phyloP scores from a whole-genome alignment of 75 land plant species.

The Pinus albicaulis region DNA sequence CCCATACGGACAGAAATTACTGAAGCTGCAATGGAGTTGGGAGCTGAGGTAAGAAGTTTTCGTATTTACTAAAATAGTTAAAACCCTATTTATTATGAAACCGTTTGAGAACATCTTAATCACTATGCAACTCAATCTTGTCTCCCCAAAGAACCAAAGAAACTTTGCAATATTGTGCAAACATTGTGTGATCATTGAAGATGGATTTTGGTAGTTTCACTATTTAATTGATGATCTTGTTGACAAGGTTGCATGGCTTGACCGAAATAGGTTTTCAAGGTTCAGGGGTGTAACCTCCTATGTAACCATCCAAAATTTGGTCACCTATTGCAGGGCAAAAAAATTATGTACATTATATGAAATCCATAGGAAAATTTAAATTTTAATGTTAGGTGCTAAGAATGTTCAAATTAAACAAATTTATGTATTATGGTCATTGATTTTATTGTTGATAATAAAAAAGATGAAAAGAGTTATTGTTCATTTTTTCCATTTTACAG shows the following conservation, averaged over 20 bases:
- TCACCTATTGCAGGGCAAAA: background rate
- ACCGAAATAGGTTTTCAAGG: background rate
- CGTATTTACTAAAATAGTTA: background rate
- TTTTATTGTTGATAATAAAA: background rate
- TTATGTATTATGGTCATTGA: slow-evolving; percentile 3
- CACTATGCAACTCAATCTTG: background rate
- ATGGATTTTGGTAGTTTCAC: background rate
- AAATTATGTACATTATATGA: no score
- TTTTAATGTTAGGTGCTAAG: no score
- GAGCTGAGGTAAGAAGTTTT: slow-evolving; percentile 66
- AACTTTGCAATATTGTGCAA: background rate
- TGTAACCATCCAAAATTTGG: background rate
- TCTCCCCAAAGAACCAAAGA: background rate
- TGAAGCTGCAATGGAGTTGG: slow-evolving; percentile 97
- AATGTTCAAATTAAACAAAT: background rate
- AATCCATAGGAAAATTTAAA: no score
- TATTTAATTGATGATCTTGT: background rate
- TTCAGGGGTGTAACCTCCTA: background rate
- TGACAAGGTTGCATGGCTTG: background rate
- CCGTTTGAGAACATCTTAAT: background rate
- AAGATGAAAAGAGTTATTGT: background rate
- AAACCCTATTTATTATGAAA: background rate
- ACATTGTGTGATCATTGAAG: background rate
- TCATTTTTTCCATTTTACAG: background rate
- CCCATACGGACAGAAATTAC: slow-evolving; percentile 93